Conservation (phyloP, 768 basidiomycete genomes). For the Mycena galericulata region DNA sequence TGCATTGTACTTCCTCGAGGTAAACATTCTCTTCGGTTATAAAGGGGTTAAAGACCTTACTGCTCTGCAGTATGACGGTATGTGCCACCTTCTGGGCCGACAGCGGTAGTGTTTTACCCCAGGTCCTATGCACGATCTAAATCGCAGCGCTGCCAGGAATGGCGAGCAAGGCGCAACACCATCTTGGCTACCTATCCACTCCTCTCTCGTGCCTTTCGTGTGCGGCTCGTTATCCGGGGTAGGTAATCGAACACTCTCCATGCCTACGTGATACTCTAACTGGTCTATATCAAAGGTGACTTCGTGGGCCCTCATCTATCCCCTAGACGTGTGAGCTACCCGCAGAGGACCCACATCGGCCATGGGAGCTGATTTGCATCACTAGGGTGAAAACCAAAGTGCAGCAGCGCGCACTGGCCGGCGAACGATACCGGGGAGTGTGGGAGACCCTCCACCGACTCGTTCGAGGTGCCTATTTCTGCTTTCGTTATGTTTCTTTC, state of each 20-base stretch:
- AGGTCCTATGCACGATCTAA: neutral
- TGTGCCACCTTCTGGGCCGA: constrained; percentile 89
- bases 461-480: constrained; percentile 71
- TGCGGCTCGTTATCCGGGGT: constrained; percentile 94
- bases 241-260: constrained; percentile 33
- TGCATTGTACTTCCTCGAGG: constrained; percentile 89
- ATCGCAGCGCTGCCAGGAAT: constrained; percentile 8
- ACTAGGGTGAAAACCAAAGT: constrained; percentile 91
- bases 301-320: constrained; percentile 93
- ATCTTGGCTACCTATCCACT: constrained; percentile 86
- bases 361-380: constrained; percentile 18
- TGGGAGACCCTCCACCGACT: constrained; percentile 82
- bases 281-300: constrained; percentile 59
- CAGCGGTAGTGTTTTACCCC: constrained; percentile 51
- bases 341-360: neutral
- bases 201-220: constrained; percentile 87
- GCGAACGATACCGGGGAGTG: constrained; percentile 76
- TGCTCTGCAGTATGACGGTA: constrained; percentile 83
- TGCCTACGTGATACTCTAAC: constrained; percentile 47
- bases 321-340: constrained; percentile 89
- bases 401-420: constrained; percentile 92
- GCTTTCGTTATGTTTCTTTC: neutral
- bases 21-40: neutral
- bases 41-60: neutral
- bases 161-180: constrained; percentile 88